These are phyloP conservation scores for Microsporum audouinii DNA, from an alignment of 2,329 filamentous ascomycete species.

Conservation along the genomic window DNA sequence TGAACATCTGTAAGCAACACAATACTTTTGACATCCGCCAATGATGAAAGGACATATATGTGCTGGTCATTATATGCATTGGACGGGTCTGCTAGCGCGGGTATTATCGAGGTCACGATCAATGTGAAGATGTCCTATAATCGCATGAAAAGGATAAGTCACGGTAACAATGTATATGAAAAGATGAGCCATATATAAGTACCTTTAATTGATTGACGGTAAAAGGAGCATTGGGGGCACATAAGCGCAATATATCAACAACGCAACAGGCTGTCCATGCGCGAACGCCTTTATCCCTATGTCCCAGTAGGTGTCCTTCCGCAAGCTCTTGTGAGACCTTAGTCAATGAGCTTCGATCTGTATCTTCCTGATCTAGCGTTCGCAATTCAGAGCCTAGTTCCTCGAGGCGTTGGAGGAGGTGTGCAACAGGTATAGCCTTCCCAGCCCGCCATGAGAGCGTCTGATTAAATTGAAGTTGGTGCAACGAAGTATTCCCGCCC, in stretches of 20 bases:
- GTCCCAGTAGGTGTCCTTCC: constrained; percentile 66
- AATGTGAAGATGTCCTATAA: constrained; percentile 80
- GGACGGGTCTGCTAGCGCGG: constrained; percentile 71
- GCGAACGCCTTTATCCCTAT: constrained; percentile 88
- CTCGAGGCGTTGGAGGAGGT: constrained; percentile 71
- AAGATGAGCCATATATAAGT: constrained; percentile 17
- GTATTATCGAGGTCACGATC: constrained; percentile 71
- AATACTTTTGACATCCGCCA: constrained; percentile 89
- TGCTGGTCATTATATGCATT: constrained; percentile 90
- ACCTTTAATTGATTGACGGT: constrained; percentile 84
- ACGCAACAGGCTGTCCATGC: constrained; percentile 81
- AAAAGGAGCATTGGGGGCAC: constrained; percentile 90
- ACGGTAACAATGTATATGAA: neutral
- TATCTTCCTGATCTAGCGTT: constrained; percentile 76
- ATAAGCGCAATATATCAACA: constrained; percentile 84
- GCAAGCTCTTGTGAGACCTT: constrained; percentile 78
- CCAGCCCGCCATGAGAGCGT: constrained; percentile 84
- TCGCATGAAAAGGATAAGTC: neutral
- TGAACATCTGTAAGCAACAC: constrained; percentile 81
- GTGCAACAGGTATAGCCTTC: constrained; percentile 72
- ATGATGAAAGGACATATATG: constrained; percentile 76
- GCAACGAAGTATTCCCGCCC: constrained; percentile 21
- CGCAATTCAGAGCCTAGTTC: constrained; percentile 70
- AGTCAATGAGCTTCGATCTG: constrained; percentile 69
- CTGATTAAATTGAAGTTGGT: constrained; percentile 64